phyloP scores from a whole-genome alignment of 257 asterid species.

The Solanum corneliomulleri region DNA sequence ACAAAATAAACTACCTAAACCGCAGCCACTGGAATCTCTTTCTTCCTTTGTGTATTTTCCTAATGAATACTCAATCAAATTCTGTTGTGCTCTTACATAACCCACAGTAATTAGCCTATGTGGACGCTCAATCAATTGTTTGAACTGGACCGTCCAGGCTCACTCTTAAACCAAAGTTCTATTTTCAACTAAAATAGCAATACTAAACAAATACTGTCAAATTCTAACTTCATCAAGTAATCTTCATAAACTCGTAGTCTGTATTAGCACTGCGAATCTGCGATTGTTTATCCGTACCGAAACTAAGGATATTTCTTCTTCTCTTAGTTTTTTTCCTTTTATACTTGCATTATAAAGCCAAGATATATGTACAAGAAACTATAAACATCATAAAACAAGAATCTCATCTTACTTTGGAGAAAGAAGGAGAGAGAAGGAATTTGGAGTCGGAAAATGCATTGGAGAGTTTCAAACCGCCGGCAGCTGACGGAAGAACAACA shows the following conservation, averaged over 20 bases:
- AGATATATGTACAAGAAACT: neutral
- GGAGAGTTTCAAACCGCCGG: conserved; percentile 34
- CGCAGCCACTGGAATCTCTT: neutral
- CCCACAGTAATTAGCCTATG: neutral
- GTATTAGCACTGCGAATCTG: neutral
- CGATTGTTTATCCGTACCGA: neutral
- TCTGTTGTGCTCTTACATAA: neutral
- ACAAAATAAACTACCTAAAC: neutral
- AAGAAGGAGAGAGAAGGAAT: conserved; percentile 19
- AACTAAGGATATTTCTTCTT: neutral
- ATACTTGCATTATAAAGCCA: neutral
- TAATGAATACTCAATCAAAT: neutral
- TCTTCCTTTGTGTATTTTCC: neutral
- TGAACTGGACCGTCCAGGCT: neutral
- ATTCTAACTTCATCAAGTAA: neutral
- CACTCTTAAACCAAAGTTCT: neutral
- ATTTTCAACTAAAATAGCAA: neutral
- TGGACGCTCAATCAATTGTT: neutral
- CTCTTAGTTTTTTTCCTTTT: neutral
- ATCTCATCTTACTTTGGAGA: conserved; percentile 35
- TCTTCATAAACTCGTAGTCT: neutral
- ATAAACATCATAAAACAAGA: neutral
- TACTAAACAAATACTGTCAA: neutral
- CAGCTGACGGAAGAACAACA: conserved; percentile 30
- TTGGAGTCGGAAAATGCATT: conserved; percentile 27